Evolutionary conservation across 257 asterid genomes (phyloP).

Genomic region (Haberlea rhodopensis): DNA sequence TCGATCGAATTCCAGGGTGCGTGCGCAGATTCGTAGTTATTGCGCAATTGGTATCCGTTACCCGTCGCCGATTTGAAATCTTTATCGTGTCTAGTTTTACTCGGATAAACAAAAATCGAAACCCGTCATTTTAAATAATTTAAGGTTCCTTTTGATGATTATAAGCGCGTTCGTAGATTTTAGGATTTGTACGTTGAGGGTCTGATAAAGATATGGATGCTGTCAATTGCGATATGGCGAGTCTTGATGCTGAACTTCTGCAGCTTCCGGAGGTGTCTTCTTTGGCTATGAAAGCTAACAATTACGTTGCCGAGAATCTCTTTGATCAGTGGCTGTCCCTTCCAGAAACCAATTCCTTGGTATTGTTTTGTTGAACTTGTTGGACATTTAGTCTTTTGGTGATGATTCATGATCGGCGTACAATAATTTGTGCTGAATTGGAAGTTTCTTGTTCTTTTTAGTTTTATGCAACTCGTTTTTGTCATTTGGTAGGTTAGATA

Average conservation of each 20-base stretch:
- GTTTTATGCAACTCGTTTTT: constrained; percentile 5
- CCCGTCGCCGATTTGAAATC: constrained; percentile 30
- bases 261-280: constrained; percentile 92
- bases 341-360: constrained; percentile 73
- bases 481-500: background rate
- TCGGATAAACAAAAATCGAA: background rate
- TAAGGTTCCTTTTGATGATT: constrained; percentile 40
- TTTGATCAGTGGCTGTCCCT: constrained; percentile 97
- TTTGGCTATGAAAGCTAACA: constrained; percentile 72
- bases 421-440: background rate
- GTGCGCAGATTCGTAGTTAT: constrained; percentile 11
- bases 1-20: constrained; percentile 28
- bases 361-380: constrained; percentile 23
- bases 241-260: constrained; percentile 78
- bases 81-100: constrained; percentile 23
- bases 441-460: background rate
- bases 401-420: background rate
- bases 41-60: constrained; percentile 23
- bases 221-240: constrained; percentile 70
- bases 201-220: constrained; percentile 68
- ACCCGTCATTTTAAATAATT: constrained; percentile 17
- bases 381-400: background rate
- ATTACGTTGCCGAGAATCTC: constrained; percentile 77
- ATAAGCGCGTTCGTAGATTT: constrained; percentile 30
- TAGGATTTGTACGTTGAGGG: constrained; percentile 24